Conservation (phyloP, 345 rosid genomes). For the Alliaria petiolata region DNA sequence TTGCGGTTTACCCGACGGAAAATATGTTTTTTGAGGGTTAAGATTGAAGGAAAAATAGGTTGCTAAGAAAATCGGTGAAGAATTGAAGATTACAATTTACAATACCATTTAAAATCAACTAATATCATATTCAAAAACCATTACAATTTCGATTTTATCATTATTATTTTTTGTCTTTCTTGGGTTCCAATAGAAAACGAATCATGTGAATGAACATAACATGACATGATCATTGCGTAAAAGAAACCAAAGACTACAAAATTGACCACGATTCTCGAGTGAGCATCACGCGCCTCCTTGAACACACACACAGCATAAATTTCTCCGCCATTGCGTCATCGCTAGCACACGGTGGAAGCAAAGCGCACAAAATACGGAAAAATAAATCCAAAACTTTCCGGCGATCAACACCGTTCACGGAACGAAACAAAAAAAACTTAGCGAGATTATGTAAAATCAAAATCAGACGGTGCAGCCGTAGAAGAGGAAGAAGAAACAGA, state of each 20-base stretch:
- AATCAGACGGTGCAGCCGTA: slow-evolving; percentile 75
- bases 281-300: slow-evolving; percentile 9
- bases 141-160: not conserved
- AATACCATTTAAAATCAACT: not conserved
- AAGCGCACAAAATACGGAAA: not conserved
- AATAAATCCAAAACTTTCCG: not conserved
- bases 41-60: too few species aligned
- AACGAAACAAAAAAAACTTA: not conserved
- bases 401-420: not conserved
- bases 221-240: not conserved
- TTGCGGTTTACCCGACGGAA: too few species aligned
- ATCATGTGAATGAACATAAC: not conserved
- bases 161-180: too few species aligned
- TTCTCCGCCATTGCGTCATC: slow-evolving; percentile 14
- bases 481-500: slow-evolving; percentile 82
- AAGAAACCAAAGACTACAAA: not conserved
- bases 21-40: too few species aligned
- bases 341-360: not conserved
- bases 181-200: not conserved
- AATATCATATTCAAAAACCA: not conserved
- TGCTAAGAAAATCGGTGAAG: too few species aligned
- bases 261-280: not conserved
- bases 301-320: not conserved
- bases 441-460: not conserved
- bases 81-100: too few species aligned